Percentiles rank a stretch among this genome's conserved stretches.
These are phyloP conservation scores for Ophiostoma australiae DNA, from an alignment of 2,329 filamentous ascomycete species.

Conservation along the genomic window DNA sequence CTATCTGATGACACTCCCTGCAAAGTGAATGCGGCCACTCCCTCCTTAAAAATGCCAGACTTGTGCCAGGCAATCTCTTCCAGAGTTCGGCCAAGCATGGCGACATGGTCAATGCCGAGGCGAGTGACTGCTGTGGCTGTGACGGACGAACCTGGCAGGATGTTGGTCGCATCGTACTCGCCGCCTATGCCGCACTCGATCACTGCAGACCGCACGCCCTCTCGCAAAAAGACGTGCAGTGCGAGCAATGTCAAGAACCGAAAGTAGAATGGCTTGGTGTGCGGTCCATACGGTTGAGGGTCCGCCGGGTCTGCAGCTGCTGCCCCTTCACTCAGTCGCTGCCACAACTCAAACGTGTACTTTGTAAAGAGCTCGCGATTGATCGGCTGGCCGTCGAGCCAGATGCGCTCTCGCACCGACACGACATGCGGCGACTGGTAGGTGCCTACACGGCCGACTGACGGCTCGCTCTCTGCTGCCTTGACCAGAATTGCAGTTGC, in stretches of 20 bases:
- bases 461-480: slow-evolving; percentile 14
- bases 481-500: slow-evolving; percentile 53
- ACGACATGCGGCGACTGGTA: slow-evolving; percentile 79
- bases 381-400: slow-evolving; percentile 68
- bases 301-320: slow-evolving; percentile 35
- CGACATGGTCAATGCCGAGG: slow-evolving; percentile 64
- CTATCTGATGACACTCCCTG: background rate
- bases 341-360: slow-evolving; percentile 85
- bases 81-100: slow-evolving; percentile 56
- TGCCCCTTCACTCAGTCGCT: slow-evolving; percentile 46
- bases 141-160: slow-evolving; percentile 47
- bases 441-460: slow-evolving; percentile 50
- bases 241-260: slow-evolving; percentile 86
- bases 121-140: slow-evolving; percentile 40
- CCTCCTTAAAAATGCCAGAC: slow-evolving; percentile 63
- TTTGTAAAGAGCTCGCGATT: slow-evolving; percentile 62
- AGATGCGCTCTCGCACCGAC: slow-evolving; percentile 77
- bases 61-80: slow-evolving; percentile 70
- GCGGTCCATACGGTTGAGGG: slow-evolving; percentile 49
- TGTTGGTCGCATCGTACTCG: slow-evolving; percentile 63
- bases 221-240: slow-evolving; percentile 72
- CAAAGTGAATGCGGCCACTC: slow-evolving; percentile 54
- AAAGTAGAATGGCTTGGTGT: slow-evolving; percentile 83
- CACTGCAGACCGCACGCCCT: slow-evolving; percentile 72
- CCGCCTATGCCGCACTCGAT: slow-evolving; percentile 94